Conservation (phyloP, 78 protist species). For the Dictyostelium firmibasis region DNA sequence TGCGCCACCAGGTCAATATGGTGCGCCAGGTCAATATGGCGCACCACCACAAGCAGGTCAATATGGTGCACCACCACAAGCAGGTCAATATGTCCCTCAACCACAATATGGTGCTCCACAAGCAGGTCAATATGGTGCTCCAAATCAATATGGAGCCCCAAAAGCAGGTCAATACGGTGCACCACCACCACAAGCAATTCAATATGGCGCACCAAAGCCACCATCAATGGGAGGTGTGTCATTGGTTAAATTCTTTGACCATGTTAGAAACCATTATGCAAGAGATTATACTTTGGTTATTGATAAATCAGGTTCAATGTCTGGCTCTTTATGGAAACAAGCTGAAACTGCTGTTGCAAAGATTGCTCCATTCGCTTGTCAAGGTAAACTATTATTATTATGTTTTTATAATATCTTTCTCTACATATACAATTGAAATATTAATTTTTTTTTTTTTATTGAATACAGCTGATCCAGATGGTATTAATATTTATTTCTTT, state of each 20-base stretch:
- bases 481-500: constrained; percentile 64
- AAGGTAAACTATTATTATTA: no score
- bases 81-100: constrained; percentile 8
- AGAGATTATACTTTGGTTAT: constrained; percentile 72
- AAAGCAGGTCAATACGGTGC: constrained; percentile 37
- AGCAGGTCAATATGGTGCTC: background rate
- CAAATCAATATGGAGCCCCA: background rate
- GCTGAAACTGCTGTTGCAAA: constrained; percentile 41
- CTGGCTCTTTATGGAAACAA: constrained; percentile 45
- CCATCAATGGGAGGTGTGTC: constrained; percentile 17
- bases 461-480: constrained; percentile 37
- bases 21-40: background rate
- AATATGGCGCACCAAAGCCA: constrained; percentile 27
- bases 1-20: constrained; percentile 11
- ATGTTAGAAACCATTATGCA: constrained; percentile 28
- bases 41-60: constrained; percentile 41
- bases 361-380: constrained; percentile 69
- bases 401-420: no score
- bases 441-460: background rate
- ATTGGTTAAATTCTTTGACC: constrained; percentile 64
- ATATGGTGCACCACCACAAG: background rate
- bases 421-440: background rate
- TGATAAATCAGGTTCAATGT: constrained; percentile 56
- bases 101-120: constrained; percentile 23
- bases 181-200: background rate